A percentile compares a stretch with the other conserved stretches of the same genome.
phyloP scores from a whole-genome alignment of 139 green algal genomes.

The Chlamydomonas sp. region DNA sequence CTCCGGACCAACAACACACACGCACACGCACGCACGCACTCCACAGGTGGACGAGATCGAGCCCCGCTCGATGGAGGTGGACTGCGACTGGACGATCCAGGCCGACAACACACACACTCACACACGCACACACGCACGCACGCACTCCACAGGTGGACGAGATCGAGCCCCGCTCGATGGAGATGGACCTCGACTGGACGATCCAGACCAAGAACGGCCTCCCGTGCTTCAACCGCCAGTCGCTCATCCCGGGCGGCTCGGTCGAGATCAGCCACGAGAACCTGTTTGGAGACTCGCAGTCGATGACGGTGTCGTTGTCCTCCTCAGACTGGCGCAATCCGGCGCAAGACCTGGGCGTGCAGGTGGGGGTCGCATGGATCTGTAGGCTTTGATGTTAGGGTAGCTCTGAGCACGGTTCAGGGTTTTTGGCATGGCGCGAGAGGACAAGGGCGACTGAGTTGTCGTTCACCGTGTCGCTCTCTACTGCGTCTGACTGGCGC shows the following conservation, averaged over 20 bases:
- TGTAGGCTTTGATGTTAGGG: no score
- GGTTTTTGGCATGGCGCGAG: no score
- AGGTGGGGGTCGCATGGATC: no score
- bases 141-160: no score
- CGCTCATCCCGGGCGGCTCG: conserved; percentile 43
- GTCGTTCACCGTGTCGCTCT: conserved; percentile 36
- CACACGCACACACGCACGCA: no score
- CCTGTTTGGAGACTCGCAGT: conserved; percentile 50
- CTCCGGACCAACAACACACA: no score
- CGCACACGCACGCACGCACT: no score
- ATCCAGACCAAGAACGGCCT: conserved; percentile 47
- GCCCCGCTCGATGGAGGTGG: conserved; percentile 24
- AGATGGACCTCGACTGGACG: conserved; percentile 56
- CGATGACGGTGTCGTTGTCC: conserved; percentile 32
- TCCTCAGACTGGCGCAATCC: conserved; percentile 50
- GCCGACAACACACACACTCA: no score
- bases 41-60: conserved; percentile 26
- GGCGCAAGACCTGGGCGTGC: conserved; percentile 23
- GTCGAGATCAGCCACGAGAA: conserved; percentile 54
- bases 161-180: conserved; percentile 14
- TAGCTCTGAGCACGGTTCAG: no score
- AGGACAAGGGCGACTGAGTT: no score
- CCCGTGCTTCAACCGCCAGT: conserved; percentile 37
- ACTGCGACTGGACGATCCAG: conserved; percentile 54
- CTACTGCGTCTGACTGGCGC: conserved; percentile 45